These are phyloP conservation scores for Adansonia grandidieri DNA, from an alignment of 441 rosid species.

Conservation along the genomic window DNA sequence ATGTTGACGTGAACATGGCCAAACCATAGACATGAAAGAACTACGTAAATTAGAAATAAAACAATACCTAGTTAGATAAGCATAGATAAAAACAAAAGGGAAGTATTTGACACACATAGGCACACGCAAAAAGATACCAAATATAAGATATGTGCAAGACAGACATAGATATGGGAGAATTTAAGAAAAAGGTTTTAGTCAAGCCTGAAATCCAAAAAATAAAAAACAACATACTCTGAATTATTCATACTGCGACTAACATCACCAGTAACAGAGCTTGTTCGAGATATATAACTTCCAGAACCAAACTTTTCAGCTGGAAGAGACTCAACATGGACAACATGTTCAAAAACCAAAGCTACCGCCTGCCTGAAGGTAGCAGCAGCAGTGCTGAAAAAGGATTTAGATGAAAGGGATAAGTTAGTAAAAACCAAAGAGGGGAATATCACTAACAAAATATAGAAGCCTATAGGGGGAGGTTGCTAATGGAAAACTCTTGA, in stretches of 20 bases:
- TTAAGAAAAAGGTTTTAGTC: slow-evolving; percentile 10
- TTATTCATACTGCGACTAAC: slow-evolving; percentile 76
- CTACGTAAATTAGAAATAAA: neutral
- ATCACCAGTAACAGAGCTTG: slow-evolving; percentile 86
- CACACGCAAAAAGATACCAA: neutral
- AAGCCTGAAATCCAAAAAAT: slow-evolving; percentile 21
- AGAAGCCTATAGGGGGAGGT: slow-evolving; percentile 19
- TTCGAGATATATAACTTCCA: slow-evolving; percentile 66
- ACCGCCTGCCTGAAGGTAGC: slow-evolving; percentile 99
- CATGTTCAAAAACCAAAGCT: slow-evolving; percentile 89
- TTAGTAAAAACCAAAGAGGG: slow-evolving; percentile 21
- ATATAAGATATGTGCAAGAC: slow-evolving; percentile 22
- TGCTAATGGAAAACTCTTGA: slow-evolving; percentile 23
- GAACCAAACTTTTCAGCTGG: slow-evolving; percentile 71
- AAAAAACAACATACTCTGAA: slow-evolving; percentile 62
- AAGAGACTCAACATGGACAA: slow-evolving; percentile 85
- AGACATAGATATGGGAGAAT: slow-evolving; percentile 5
- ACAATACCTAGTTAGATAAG: slow-evolving; percentile 9
- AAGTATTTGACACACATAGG: neutral
- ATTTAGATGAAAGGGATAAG: slow-evolving; percentile 26
- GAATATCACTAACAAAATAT: slow-evolving; percentile 24
- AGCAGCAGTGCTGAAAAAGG: slow-evolving; percentile 87
- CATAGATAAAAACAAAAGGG: slow-evolving; percentile 3
- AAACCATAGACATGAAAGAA: slow-evolving; percentile 1
- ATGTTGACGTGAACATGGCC: neutral